These are phyloP conservation scores for Naganishia friedmannii DNA, from an alignment of 768 basidiomycete genomes.

Conservation along the genomic window DNA sequence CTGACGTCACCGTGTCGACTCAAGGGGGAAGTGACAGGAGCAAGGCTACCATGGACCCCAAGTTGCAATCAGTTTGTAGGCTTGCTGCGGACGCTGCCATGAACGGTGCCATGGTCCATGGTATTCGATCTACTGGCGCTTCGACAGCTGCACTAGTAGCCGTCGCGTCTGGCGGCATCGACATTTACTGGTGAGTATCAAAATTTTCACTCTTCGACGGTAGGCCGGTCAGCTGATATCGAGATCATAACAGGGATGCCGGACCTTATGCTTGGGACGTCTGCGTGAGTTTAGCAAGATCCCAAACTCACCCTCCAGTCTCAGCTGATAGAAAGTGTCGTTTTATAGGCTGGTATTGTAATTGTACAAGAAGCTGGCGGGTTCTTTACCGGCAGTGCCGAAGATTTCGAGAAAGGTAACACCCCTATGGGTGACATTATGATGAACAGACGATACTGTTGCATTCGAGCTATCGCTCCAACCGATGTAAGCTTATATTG, in stretches of 20 bases:
- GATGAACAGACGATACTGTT: slow-evolving; percentile 49
- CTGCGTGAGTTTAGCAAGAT: slow-evolving; percentile 8
- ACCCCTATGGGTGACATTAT: slow-evolving; percentile 53
- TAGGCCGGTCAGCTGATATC: not conserved
- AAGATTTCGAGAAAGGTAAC: slow-evolving; percentile 39
- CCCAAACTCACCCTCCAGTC: not conserved
- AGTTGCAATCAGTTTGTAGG: slow-evolving; percentile 66
- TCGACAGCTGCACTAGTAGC: slow-evolving; percentile 41
- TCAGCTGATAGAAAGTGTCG: not conserved
- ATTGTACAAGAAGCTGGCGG: slow-evolving; percentile 88
- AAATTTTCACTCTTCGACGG: not conserved
- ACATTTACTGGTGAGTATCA: slow-evolving; percentile 67
- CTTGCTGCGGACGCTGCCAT: slow-evolving; percentile 70
- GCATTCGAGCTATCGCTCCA: slow-evolving; percentile 46
- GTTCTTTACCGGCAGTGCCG: slow-evolving; percentile 67
- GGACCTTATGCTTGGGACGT: slow-evolving; percentile 16
- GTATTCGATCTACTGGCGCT: slow-evolving; percentile 76
- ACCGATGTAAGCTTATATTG: not conserved
- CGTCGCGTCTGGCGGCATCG: slow-evolving; percentile 83
- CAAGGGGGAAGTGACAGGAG: slow-evolving; percentile 58
- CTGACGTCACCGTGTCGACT: not conserved
- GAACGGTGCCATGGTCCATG: slow-evolving; percentile 77
- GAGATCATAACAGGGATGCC: slow-evolving; percentile 48
- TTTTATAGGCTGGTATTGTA: slow-evolving; percentile 61
- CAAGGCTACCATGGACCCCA: slow-evolving; percentile 48